Base-by-base conservation (phyloP, 441 rosid genomes). In the Pelargonium myrrhifolium region DNA sequence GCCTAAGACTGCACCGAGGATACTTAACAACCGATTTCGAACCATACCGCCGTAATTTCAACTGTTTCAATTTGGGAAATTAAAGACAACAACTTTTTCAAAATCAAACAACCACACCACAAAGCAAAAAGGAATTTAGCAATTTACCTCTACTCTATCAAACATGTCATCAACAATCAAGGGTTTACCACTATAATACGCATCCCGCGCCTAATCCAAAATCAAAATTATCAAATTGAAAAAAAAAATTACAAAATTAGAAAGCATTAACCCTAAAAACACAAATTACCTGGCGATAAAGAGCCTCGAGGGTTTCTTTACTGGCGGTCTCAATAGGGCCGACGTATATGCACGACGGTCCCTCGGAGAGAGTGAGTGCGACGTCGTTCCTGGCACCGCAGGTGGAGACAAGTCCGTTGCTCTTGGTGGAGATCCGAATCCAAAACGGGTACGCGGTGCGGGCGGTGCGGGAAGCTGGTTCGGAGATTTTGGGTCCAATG, bases 131-230 rank as follows among this genome's bases (percentile, higher is more conserved):
- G 31, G 65, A 56, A n/a, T n/a, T n/a, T n/a, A n/a, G n/a, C n/a
- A n/a, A n/a, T n/a, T 70, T 72, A 93, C 98, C 98, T 93, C 98
- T 64, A 93, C 93, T 84, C 97, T 83, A 75, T 93, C 98, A 80
- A 93, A 93, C 98, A 93, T 93, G 83, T 89, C 97, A 64, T 89
- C 98, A 60, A 87, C 78, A 65, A 93, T 93, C 79, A 93, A 73
- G 71, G 97, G 98, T 72, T 82, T 75, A 3, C 97, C 97, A 62
- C 83, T 87, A 82, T 93, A 90, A 77, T 90, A 90, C 12, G 98
- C 89, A 79, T 90, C 89, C 70, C 84, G 78, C 3, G 98, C 97
- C 96, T 93, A 73, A 49, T 66, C 42, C 67, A 73, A 35, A 43
- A 47, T 18, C 68, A 56, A 59, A 64, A 60, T 49, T 0, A 24